Base-by-base conservation (phyloP, 805 yeast species). In the Saturnispora halmiae region DNA sequence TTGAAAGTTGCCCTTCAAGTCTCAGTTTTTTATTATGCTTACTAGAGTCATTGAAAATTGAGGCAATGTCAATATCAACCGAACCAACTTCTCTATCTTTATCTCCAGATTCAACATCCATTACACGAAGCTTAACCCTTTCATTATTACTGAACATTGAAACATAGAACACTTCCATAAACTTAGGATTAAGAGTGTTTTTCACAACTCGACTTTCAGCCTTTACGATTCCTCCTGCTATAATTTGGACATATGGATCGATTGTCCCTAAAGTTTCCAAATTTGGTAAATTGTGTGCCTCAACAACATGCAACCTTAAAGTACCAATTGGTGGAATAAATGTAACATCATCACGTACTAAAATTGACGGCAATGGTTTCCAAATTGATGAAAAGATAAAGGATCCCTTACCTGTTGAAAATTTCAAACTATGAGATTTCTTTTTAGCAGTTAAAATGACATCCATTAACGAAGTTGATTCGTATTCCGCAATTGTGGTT, bases 221-320 rank as follows among this genome's bases (percentile, higher is more conserved):
- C 45, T 67, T 69, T 30, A 73, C 53, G 54, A 72, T 73, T 49
- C 81, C 82, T 51, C 78, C 76, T 43, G 75, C 58, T 28, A 73
- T 52, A 8, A 82, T 67, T 44, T 73, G 69, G 30, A 79, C 75
- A 51, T 81, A 82, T 4, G 94, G 92, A 59, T 83, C 88, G 51
- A 82, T 77, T 42, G 71, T 74, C 42, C 92, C 90, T 38, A 81
- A 71, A 13, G 77, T 69, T 49, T 80, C 82, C 50, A 81, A 60
- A 50, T 77, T 65, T 49, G 69, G 64, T 50, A 78, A 60, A 31
- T 74, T 72, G 9, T 55, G 55, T 14, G 79, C 81, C 26, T 66
- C 61, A 44, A 77, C 68, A 36, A 83, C 50, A 51, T 75, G 77
- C 29, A 83, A 52, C 62, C 79, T 73, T 21, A 77, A 55, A 31